phyloP scores from a whole-genome alignment of 148 eudicot species.

The Dysphania ambrosioides region DNA sequence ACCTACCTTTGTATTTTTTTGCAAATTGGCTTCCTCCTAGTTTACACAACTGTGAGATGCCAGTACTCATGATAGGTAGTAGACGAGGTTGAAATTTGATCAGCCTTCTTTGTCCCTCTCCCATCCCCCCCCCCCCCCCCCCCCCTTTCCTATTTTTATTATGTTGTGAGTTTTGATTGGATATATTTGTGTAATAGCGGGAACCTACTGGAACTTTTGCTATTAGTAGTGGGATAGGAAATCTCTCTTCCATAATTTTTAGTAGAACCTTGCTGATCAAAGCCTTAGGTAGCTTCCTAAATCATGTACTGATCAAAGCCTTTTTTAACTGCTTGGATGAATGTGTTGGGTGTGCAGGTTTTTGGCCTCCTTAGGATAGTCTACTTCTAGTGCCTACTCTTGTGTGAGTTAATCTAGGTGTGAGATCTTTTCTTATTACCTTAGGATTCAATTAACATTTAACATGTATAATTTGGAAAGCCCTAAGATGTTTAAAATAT shows the following conservation, averaged over 20 bases:
- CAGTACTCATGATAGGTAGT: not conserved
- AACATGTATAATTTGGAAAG: not conserved
- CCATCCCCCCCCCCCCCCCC: not conserved
- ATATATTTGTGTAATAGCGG: not conserved
- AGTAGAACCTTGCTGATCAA: not conserved
- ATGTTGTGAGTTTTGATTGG: not conserved
- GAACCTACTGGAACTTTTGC: not conserved
- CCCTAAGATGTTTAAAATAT: not conserved
- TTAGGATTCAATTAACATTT: not conserved
- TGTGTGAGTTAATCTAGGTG: too few species aligned
- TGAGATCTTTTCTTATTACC: too few species aligned
- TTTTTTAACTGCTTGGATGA: too few species aligned
- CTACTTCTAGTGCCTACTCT: too few species aligned
- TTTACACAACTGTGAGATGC: not conserved
- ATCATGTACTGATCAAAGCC: too few species aligned
- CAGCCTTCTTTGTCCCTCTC: not conserved
- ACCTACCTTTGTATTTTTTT: not conserved
- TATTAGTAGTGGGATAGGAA: not conserved
- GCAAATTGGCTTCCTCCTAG: not conserved
- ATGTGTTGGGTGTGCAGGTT: too few species aligned
- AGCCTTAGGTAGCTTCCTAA: too few species aligned
- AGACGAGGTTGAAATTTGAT: not conserved
- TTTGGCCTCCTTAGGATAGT: too few species aligned
- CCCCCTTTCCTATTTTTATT: not conserved
- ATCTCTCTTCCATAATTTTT: not conserved